Conservation (phyloP, 1,284 basidiomycete genomes). For the Ganoderma sp. region DNA sequence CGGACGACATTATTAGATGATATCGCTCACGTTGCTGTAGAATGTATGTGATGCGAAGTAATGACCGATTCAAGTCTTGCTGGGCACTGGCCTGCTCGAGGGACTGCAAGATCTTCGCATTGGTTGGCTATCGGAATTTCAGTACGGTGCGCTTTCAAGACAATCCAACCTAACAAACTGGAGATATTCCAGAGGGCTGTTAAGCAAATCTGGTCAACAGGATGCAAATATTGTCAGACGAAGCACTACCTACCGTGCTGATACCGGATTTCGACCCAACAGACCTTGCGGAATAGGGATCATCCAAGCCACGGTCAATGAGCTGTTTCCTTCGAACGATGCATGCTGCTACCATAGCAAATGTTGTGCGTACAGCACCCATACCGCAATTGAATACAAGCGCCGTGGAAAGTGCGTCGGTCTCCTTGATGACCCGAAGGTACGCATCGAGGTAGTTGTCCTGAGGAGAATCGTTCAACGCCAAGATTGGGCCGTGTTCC, state of each 20-base stretch:
- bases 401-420: conserved; percentile 83
- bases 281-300: conserved; percentile 64
- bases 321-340: conserved; percentile 89
- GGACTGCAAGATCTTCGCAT: conserved; percentile 61
- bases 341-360: conserved; percentile 95
- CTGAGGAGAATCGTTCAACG: conserved; percentile 43
- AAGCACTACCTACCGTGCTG: conserved; percentile 47
- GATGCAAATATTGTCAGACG: no score
- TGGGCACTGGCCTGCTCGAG: conserved; percentile 84
- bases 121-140: conserved; percentile 49
- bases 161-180: neutral
- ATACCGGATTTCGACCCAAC: conserved; percentile 44
- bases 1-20: no score
- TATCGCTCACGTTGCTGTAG: conserved; percentile 80
- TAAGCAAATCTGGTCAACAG: neutral
- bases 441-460: conserved; percentile 97
- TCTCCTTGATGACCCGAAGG: conserved; percentile 79
- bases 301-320: conserved; percentile 75
- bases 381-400: conserved; percentile 98
- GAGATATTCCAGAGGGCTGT: conserved; percentile 27
- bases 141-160: no score
- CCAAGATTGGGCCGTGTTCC: neutral
- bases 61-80: conserved; percentile 82
- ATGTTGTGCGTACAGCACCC: conserved; percentile 96
- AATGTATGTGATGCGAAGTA: conserved; percentile 85